Conservation (phyloP, 2,329 filamentous ascomycete species). For the Fusarium stilboides region DNA sequence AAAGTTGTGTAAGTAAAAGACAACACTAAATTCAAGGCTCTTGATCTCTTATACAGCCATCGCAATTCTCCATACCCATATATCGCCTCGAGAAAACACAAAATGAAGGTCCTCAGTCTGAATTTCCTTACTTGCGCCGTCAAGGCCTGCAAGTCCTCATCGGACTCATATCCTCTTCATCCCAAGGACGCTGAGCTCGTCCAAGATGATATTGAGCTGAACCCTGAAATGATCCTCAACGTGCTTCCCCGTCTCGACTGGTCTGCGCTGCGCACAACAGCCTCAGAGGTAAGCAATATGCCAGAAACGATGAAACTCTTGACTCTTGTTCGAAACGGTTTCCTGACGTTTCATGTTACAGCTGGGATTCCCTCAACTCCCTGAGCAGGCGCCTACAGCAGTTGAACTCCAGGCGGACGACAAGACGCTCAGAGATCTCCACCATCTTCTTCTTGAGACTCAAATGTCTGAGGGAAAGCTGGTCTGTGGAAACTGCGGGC, state of each 20-base stretch:
- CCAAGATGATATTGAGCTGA: constrained; percentile 86
- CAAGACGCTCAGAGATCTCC: constrained; percentile 81
- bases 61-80: not conserved
- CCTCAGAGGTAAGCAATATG: constrained; percentile 76
- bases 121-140: constrained; percentile 98
- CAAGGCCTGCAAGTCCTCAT: constrained; percentile 90
- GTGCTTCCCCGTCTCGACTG: constrained; percentile 91
- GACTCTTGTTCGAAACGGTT: constrained; percentile 8
- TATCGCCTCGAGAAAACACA: not conserved
- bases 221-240: constrained; percentile 85
- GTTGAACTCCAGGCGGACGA: constrained; percentile 76
- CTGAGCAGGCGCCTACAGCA: constrained; percentile 73
- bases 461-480: constrained; percentile 90
- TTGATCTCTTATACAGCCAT: not conserved
- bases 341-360: constrained; percentile 55
- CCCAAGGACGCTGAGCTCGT: constrained; percentile 93
- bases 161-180: constrained; percentile 89
- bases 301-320: constrained; percentile 5
- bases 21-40: constrained; percentile 18
- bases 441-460: constrained; percentile 88
- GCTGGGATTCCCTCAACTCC: constrained; percentile 85
- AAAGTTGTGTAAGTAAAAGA: constrained; percentile 53
- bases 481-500: constrained; percentile 90
- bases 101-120: constrained; percentile 94
- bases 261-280: constrained; percentile 82